Evolutionary conservation across 768 basidiomycete species (phyloP).

Genomic region (Termitomyces sp.): DNA sequence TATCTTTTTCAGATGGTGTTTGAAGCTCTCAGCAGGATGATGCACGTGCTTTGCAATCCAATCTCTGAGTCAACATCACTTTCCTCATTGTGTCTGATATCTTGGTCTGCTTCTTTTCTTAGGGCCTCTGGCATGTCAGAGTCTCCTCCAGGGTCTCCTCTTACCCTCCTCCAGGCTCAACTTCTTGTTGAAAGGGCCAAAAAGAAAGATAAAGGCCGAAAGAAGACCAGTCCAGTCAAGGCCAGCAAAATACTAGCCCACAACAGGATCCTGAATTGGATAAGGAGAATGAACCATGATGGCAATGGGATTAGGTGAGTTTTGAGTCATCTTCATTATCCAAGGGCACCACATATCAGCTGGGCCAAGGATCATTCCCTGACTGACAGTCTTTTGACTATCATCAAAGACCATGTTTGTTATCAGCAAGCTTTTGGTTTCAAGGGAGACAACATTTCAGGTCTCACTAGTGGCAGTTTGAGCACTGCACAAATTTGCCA

Average conservation of each 20-base stretch:
- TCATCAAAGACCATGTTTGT: not conserved
- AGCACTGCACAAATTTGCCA: not conserved
- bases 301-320: not conserved
- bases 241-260: not conserved
- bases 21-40: no score
- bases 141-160: no score
- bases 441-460: not conserved
- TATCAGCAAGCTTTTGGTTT: no score
- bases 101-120: no score
- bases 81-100: conserved; percentile 1
- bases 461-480: not conserved
- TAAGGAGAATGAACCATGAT: not conserved
- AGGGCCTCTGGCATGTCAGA: no score
- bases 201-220: not conserved
- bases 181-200: not conserved
- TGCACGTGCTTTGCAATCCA: conserved; percentile 22
- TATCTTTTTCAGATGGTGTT: no score
- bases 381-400: not conserved
- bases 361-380: not conserved
- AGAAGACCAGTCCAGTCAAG: not conserved
- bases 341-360: not conserved
- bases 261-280: not conserved
- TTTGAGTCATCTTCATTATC: not conserved
- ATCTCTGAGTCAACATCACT: conserved; percentile 28
- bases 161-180: conserved; percentile 1